Percentiles rank a stretch among this genome's conserved stretches.
Conservation (phyloP, 768 basidiomycete species). For the Podaxis pistillaris region DNA sequence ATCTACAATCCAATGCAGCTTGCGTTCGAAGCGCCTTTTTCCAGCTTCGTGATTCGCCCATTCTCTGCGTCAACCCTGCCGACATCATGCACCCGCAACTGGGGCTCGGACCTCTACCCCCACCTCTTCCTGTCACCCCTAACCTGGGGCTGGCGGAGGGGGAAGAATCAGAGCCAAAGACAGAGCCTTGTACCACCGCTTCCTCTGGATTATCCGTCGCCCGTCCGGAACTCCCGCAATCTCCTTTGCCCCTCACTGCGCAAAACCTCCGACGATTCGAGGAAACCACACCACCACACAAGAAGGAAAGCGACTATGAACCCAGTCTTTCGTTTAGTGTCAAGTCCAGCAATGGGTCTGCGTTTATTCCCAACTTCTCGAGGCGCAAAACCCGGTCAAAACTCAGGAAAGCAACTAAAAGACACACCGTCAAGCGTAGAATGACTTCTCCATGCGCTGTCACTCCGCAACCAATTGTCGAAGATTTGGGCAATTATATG, state of each 20-base stretch:
- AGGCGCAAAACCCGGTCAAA: constrained; percentile 2
- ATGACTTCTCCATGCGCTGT: constrained; percentile 12
- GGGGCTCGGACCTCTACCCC: not conserved
- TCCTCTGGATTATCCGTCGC: not conserved
- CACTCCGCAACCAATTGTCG: constrained; percentile 16
- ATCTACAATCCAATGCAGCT: constrained; percentile 6
- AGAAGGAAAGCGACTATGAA: constrained; percentile 24
- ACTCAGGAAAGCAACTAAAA: not conserved
- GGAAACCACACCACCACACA: not conserved
- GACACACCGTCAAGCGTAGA: constrained; percentile 20
- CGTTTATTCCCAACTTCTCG: constrained; percentile 14
- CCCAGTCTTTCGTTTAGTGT: constrained; percentile 24
- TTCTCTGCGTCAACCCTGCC: constrained; percentile 29
- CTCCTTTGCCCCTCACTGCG: not conserved
- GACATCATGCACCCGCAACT: constrained; percentile 26
- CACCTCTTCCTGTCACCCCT: not conserved
- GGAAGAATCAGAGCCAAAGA: not conserved
- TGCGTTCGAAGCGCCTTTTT: constrained; percentile 25
- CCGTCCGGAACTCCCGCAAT: not conserved
- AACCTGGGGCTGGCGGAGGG: not conserved
- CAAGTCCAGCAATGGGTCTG: constrained; percentile 29
- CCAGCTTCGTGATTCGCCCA: constrained; percentile 12
- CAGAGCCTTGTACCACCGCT: not conserved
- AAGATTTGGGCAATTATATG: not conserved
- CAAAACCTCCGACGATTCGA: not conserved